Evolutionary conservation across 306 rosid species (phyloP).

Genomic region (Cyclanthera cordifolia): DNA sequence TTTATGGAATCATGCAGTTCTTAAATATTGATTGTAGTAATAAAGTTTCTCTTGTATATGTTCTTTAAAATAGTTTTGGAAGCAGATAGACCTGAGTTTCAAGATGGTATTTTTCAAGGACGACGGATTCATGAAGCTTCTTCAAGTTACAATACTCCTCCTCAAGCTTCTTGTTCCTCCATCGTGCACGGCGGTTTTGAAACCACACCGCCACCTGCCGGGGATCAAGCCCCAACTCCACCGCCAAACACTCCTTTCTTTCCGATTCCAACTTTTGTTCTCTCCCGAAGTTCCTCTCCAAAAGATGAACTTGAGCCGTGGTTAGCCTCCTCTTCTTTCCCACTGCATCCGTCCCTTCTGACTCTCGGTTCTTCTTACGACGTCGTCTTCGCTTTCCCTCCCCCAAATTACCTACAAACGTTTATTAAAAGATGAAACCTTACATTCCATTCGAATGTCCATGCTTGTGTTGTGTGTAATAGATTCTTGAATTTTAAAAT

Average conservation of each 20-base stretch:
- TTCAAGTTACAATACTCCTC: constrained; percentile 63
- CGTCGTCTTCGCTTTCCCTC: constrained; percentile 51
- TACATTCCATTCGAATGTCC: too few relatives aligned
- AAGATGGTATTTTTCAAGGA: constrained; percentile 51
- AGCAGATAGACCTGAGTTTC: constrained; percentile 50
- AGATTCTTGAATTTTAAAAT: too few relatives aligned
- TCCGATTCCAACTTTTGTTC: constrained; percentile 80
- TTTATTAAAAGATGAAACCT: not conserved
- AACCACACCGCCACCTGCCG: constrained; percentile 96
- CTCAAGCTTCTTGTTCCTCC: constrained; percentile 92
- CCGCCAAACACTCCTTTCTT: constrained; percentile 58
- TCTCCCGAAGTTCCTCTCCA: constrained; percentile 48
- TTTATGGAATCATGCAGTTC: too few relatives aligned
- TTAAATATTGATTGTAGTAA: too few relatives aligned
- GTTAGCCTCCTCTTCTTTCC: constrained; percentile 67
- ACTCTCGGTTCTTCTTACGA: constrained; percentile 58
- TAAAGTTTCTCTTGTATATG: too few relatives aligned
- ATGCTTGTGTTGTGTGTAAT: too few relatives aligned
- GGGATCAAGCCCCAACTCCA: constrained; percentile 74
- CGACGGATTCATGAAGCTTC: constrained; percentile 37
- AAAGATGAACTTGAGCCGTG: constrained; percentile 43
- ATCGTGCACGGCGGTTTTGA: constrained; percentile 81
- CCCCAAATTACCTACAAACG: constrained; percentile 16
- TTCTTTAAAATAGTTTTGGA: too few relatives aligned
- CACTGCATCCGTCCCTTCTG: constrained; percentile 11